Evolutionary conservation across 2,329 filamentous ascomycete genomes (phyloP).

Genomic region (Chalaropsis ovoidea): DNA sequence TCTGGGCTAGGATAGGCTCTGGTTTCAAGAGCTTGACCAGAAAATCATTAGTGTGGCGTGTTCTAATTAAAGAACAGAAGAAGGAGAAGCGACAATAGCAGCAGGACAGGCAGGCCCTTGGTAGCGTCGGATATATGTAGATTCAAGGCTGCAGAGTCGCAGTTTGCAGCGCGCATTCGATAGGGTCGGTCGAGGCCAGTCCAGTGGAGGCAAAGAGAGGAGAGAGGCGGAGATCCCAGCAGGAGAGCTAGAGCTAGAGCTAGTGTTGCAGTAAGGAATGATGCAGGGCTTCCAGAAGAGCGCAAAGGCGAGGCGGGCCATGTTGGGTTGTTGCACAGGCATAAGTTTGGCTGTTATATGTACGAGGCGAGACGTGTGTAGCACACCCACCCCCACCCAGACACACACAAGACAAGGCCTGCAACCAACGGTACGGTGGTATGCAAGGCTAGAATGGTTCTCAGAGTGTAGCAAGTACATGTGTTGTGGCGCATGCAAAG

Average conservation of each 20-base stretch:
- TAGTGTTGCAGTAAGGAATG: not conserved
- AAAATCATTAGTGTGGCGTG: slow-evolving; percentile 24
- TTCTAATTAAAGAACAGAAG: slow-evolving; percentile 13
- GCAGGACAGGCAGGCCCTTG: not conserved
- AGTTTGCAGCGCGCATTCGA: too few relatives aligned
- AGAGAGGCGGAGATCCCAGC: not conserved
- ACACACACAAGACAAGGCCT: not conserved
- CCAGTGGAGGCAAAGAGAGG: not conserved
- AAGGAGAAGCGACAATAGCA: slow-evolving; percentile 4
- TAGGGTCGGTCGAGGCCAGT: too few relatives aligned
- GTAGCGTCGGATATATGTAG: not conserved
- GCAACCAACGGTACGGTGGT: not conserved
- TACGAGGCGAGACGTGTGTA: too few relatives aligned
- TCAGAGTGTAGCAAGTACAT: not conserved
- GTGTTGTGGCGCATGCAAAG: not conserved
- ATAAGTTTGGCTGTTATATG: not conserved
- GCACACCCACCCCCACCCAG: too few relatives aligned
- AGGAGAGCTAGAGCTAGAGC: not conserved
- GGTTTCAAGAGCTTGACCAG: slow-evolving; percentile 18
- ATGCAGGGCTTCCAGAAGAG: not conserved
- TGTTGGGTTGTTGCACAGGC: not conserved
- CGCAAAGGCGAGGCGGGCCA: too few relatives aligned
- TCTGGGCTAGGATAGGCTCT: slow-evolving; percentile 10
- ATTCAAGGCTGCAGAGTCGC: not conserved
- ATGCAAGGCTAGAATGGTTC: not conserved